Evolutionary conservation across 371 early-diverging fungal species (phyloP), one percentile per base, ranked within the genome.

Genomic region (Mitosporidium daphniae): DNA sequence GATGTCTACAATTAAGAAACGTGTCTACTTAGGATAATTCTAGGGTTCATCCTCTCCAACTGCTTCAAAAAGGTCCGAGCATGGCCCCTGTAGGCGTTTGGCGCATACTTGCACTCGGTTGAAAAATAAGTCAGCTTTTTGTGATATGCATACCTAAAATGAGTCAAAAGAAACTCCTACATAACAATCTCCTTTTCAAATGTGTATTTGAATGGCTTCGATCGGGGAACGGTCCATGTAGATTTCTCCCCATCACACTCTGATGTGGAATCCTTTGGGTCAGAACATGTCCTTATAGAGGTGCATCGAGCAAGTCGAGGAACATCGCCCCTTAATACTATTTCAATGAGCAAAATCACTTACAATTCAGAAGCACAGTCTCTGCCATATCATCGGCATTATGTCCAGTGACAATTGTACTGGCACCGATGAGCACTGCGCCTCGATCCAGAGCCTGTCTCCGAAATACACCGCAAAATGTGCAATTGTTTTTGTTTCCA

Each of bases 321-420:
- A 30, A 78, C 45, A 50, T 97, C 98, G 21, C 98, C 98, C 25
- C 98, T 59, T 29, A 94, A 53, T 13, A 94, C 72, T 73, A 39
- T 9, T 8, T 23, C 6, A 23, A 15, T 30, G 17, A 4, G 17
- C n/a, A 14, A 17, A 7, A 23, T 3, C 3, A 40, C 59, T 32
- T 52, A 73, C 74, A 59, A 53, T 97, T 97, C 82, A 97, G 78
- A 29, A 97, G 45, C 2, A 95, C 71, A 1, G 98, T 97, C 45
- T 97, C 98, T 9, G 98, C 98, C 32, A 94, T 72, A 52, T 97
- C 98, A 46, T 97, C 98, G 1, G 98, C 95, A 54, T 97, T 97
- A 37, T 97, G 98, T 3, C 98, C 98, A 0, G 94, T 94, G 3
- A 89, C 82, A 36, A 97, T 82, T 39, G 75, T 84, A 37, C 82